Conservation (phyloP, 192 early-diverging fungal species). For the Cetraspora pellucida region DNA sequence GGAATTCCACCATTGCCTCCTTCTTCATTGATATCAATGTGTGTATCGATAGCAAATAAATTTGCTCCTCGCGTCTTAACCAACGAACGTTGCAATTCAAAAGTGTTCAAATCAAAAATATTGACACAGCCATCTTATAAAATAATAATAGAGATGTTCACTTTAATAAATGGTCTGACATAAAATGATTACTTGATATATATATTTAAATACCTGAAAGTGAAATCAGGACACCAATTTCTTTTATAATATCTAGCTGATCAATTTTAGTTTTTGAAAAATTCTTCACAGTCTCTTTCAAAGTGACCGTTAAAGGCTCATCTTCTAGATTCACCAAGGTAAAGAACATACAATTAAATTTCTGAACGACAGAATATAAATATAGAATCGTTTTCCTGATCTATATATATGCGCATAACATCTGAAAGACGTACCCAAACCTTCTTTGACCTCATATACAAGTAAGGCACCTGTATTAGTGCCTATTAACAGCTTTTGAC, state of each 20-base stretch:
- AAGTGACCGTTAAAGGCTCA: conserved; percentile 55
- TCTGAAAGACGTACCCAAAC: conserved; percentile 46
- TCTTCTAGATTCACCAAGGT: conserved; percentile 41
- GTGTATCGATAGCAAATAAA: conserved; percentile 72
- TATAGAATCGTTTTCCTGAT: background rate
- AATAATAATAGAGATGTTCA: background rate
- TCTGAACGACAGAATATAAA: too few species aligned
- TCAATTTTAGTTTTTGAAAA: conserved; percentile 74
- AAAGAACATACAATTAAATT: background rate
- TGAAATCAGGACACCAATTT: conserved; percentile 70
- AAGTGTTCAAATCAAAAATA: conserved; percentile 74
- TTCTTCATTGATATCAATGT: conserved; percentile 65
- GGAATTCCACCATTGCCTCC: conserved; percentile 58
- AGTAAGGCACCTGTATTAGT: conserved; percentile 67
- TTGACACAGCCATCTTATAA: conserved; percentile 68
- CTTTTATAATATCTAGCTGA: conserved; percentile 75
- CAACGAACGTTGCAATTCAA: conserved; percentile 68
- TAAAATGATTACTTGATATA: background rate
- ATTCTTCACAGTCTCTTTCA: conserved; percentile 66
- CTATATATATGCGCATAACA: background rate
- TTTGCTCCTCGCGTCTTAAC: conserved; percentile 74
- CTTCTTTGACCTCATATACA: conserved; percentile 67
- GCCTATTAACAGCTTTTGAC: conserved; percentile 75
- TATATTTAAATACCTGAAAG: conserved; percentile 52
- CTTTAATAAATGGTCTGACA: background rate